Evolutionary conservation across 2,329 filamentous ascomycete species (phyloP), one percentile per base, ranked within the genome.

Genomic region (Talaromyces verruculosus): DNA sequence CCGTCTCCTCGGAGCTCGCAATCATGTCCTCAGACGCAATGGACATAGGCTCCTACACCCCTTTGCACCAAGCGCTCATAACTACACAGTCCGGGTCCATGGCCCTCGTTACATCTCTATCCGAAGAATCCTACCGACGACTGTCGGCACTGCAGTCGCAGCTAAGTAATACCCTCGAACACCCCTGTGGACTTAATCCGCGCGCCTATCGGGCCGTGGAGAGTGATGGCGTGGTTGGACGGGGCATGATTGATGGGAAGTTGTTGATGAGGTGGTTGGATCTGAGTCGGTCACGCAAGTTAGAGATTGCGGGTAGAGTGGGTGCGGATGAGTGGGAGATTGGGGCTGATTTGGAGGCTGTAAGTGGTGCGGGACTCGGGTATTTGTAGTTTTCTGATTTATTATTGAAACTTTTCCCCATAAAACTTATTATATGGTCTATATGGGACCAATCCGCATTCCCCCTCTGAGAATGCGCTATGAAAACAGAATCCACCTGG

Each of bases 131-230:
- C 11, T 98, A 98, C 79, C 89, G 95, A 1, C 89, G 93, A 0
- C 85, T 99, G 3, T 89, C 89, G 3, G 92, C 91, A 1, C 83
- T 99, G 3, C 87, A 93, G 57, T 91, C 89, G 3, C 93, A 96
- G 74, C 84, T 99, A 1, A 84, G 89, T 8, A 91, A 88, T 39
- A 88, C 89, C 0, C 85, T 97, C 7, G 88, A 91, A 51, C 89
- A 93, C 68, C 81, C 90, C 4, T 91, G 89, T 7, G 92, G 91
- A 0, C 83, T 97, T 60, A 98, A 98, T 77, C 90, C 92, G 1
- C 88, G 91, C 64, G 91, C 89, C 0, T 91, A 94, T 79, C 85
- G 95, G 15, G 82, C 86, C 72, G 75, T 84, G 70, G 69, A 84
- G 75, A 76, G 84, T 74, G 75, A 85, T 76, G 73, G 79, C 66